phyloP scores from a whole-genome alignment of 129 eudicot genomes.

The Dittrichia graveolens region DNA sequence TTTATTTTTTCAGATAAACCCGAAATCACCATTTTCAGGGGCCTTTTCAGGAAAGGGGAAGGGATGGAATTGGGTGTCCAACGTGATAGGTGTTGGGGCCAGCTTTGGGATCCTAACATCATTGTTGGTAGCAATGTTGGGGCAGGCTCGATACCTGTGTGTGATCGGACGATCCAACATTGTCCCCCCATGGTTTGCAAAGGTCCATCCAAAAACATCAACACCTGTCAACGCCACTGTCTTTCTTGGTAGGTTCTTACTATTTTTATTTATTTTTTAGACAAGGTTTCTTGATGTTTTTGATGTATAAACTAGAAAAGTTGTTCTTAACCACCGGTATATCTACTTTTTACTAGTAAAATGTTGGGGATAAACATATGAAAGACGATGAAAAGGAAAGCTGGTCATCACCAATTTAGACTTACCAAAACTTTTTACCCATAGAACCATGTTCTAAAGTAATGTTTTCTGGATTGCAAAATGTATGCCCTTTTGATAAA shows the following conservation, averaged over 20 bases:
- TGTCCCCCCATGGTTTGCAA: slow-evolving; percentile 87
- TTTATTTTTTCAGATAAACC: slow-evolving; percentile 55
- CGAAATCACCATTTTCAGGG: slow-evolving; percentile 83
- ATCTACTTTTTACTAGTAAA: neutral
- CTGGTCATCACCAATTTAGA: slow-evolving; percentile 11
- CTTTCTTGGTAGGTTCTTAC: slow-evolving; percentile 65
- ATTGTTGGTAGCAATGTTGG: slow-evolving; percentile 86
- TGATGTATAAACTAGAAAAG: neutral
- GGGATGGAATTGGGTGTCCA: slow-evolving; percentile 83
- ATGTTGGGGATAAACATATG: slow-evolving; percentile 12
- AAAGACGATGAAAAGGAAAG: slow-evolving; percentile 25
- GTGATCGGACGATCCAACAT: slow-evolving; percentile 92
- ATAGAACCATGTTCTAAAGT: slow-evolving; percentile 33
- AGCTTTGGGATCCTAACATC: slow-evolving; percentile 95
- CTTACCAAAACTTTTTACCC: slow-evolving; percentile 23
- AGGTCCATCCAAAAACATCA: slow-evolving; percentile 82
- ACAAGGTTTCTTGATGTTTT: neutral
- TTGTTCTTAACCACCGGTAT: neutral
- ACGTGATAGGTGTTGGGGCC: slow-evolving; percentile 94
- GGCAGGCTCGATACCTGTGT: slow-evolving; percentile 97
- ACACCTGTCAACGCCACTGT: slow-evolving; percentile 93
- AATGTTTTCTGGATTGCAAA: slow-evolving; percentile 24
- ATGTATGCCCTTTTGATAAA: slow-evolving; percentile 4
- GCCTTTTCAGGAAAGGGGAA: slow-evolving; percentile 63
- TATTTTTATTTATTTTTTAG: slow-evolving; percentile 6